Evolutionary conservation across 768 basidiomycete genomes (phyloP).

Genomic region (Hypholoma sublateritium): DNA sequence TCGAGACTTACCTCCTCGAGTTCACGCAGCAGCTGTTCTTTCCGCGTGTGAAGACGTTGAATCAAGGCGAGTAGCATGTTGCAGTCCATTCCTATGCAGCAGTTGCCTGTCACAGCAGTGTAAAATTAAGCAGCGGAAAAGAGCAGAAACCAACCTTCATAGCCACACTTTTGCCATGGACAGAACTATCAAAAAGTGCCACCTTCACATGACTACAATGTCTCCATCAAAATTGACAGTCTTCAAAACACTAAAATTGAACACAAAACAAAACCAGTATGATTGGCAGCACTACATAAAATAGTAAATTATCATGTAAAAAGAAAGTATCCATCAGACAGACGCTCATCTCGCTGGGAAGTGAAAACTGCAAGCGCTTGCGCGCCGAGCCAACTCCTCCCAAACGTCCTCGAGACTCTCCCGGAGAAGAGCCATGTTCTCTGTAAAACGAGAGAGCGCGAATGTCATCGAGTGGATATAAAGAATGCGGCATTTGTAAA

Average conservation of each 20-base stretch:
- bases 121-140: neutral
- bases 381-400: conserved; percentile 31
- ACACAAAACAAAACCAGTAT: no score
- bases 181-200: no score
- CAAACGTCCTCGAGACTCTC: conserved; percentile 67
- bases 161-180: no score
- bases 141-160: neutral
- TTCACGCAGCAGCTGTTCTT: conserved; percentile 31
- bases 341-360: conserved; percentile 57
- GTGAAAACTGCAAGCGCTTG: conserved; percentile 17
- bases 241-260: no score
- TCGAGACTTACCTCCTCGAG: conserved; percentile 31
- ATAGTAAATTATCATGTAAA: conserved; percentile 4
- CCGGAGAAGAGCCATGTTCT: conserved; percentile 50
- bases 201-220: neutral
- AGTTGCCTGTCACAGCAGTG: neutral
- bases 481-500: conserved; percentile 74
- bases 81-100: neutral
- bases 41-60: conserved; percentile 24
- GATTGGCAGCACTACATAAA: no score
- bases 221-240: neutral
- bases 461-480: conserved; percentile 71
- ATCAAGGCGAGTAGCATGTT: neutral
- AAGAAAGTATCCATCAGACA: conserved; percentile 57
- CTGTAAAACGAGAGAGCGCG: conserved; percentile 65